These are phyloP conservation scores for Trypanosoma brucei DNA, from an alignment of 208 protist species.

Conservation along the genomic window DNA sequence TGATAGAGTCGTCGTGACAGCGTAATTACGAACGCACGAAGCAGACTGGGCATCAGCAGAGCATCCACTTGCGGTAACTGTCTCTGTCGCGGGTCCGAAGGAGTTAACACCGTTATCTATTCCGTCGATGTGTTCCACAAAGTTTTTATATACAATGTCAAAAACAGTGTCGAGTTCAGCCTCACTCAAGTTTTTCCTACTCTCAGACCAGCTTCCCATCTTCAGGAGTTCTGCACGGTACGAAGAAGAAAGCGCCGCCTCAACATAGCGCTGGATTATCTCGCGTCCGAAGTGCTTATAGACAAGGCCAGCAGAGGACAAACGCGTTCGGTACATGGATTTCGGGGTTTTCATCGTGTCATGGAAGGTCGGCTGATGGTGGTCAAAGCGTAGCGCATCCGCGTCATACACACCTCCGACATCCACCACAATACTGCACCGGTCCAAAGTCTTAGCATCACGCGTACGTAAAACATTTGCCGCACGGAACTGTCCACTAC, in stretches of 20 bases:
- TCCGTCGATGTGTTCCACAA: conserved; percentile 93
- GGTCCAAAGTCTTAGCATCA: conserved; percentile 64
- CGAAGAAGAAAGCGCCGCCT: conserved; percentile 32
- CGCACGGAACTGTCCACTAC: conserved; percentile 47
- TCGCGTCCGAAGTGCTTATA: conserved; percentile 94
- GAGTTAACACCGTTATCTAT: conserved; percentile 93
- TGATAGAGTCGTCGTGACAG: conserved; percentile 63
- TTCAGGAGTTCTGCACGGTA: conserved; percentile 35
- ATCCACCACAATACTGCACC: conserved; percentile 90
- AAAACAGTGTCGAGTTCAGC: conserved; percentile 67
- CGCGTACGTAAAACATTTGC: conserved; percentile 82
- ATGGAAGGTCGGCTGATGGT: conserved; percentile 94
- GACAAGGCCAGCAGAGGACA: conserved; percentile 91
- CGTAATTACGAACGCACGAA: conserved; percentile 67
- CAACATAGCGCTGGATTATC: conserved; percentile 75
- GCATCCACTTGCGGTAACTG: conserved; percentile 9
- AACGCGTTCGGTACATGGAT: conserved; percentile 73
- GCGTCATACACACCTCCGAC: conserved; percentile 94
- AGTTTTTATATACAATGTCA: conserved; percentile 80
- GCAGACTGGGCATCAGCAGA: conserved; percentile 1
- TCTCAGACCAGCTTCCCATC: conserved; percentile 35
- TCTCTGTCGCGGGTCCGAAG: conserved; percentile 32
- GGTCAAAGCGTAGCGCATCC: conserved; percentile 84
- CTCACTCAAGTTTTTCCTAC: conserved; percentile 28
- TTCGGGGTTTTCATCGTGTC: conserved; percentile 75